A percentile compares a stretch with the other conserved stretches of the same genome.
Conservation (phyloP, 116 monocot genomes). For the Zostera marina region DNA sequence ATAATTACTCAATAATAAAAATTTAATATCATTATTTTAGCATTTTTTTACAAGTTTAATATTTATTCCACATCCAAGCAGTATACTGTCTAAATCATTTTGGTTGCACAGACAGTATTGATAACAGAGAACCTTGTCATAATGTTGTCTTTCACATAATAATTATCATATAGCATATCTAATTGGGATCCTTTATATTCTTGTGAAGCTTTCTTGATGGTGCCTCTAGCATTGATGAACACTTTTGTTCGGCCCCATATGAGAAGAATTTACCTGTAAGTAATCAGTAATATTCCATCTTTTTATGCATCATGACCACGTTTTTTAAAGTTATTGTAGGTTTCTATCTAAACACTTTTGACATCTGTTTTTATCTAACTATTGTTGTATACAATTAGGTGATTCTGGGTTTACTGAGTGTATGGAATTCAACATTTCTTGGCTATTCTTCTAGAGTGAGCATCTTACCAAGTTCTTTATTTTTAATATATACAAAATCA, state of each 20-base stretch:
- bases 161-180: not conserved
- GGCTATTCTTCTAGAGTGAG: conserved; percentile 91
- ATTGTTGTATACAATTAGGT: conserved; percentile 31
- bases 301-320: not conserved
- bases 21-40: no score
- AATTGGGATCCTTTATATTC: not conserved
- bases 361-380: not conserved
- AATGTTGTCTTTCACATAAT: conserved; percentile 1
- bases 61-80: no score
- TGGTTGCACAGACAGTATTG: not conserved
- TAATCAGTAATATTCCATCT: conserved; percentile 21
- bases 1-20: no score
- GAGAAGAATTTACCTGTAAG: conserved; percentile 97
- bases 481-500: not conserved
- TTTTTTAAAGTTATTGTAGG: no score
- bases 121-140: not conserved
- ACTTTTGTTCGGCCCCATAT: conserved; percentile 66
- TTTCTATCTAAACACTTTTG: no score
- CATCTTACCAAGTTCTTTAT: conserved; percentile 1
- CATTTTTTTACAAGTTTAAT: no score
- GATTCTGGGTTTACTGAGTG: conserved; percentile 81
- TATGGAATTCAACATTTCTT: conserved; percentile 94
- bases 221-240: conserved; percentile 76
- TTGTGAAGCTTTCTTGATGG: conserved; percentile 68
- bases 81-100: no score